Evolutionary conservation across 352 stramenopile genomes (phyloP).

Genomic region (Elongisporangium anandrum): DNA sequence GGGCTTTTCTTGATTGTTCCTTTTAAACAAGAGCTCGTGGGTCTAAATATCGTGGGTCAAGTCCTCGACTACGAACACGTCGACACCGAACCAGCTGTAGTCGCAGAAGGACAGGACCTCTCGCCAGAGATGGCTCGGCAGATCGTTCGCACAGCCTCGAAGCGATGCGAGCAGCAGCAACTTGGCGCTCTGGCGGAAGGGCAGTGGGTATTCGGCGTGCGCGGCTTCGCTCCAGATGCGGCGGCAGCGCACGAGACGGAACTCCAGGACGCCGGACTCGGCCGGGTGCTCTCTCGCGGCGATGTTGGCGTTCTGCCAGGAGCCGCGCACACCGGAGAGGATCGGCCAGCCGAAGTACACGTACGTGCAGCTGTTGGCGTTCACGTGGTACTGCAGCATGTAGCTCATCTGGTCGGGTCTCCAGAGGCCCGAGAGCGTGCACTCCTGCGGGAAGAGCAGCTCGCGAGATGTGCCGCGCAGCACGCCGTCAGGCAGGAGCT

Average conservation of each 20-base stretch:
- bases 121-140: conserved; percentile 37
- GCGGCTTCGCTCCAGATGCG: conserved; percentile 33
- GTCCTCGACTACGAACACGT: background rate
- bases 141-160: conserved; percentile 9
- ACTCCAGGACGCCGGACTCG: conserved; percentile 35
- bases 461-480: conserved; percentile 43
- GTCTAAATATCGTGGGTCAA: background rate
- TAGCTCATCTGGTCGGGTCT: conserved; percentile 33
- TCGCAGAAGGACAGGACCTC: conserved; percentile 35
- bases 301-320: conserved; percentile 47
- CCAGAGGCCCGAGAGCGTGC: conserved; percentile 42
- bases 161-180: conserved; percentile 27
- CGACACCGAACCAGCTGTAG: conserved; percentile 36
- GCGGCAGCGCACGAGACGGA: conserved; percentile 21
- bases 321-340: conserved; percentile 31
- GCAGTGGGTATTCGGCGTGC: conserved; percentile 33
- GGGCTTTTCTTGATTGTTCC: too few relatives aligned
- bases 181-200: conserved; percentile 34
- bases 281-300: conserved; percentile 11
- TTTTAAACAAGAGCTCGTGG: too few relatives aligned
- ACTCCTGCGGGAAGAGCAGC: conserved; percentile 47
- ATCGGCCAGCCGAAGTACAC: conserved; percentile 41
- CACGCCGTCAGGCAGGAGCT: conserved; percentile 32
- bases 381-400: conserved; percentile 47
- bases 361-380: conserved; percentile 45